Evolutionary conservation across 805 yeast genomes (phyloP), one percentile per base, ranked within the genome.

Genomic region (Lachancea waltii): DNA sequence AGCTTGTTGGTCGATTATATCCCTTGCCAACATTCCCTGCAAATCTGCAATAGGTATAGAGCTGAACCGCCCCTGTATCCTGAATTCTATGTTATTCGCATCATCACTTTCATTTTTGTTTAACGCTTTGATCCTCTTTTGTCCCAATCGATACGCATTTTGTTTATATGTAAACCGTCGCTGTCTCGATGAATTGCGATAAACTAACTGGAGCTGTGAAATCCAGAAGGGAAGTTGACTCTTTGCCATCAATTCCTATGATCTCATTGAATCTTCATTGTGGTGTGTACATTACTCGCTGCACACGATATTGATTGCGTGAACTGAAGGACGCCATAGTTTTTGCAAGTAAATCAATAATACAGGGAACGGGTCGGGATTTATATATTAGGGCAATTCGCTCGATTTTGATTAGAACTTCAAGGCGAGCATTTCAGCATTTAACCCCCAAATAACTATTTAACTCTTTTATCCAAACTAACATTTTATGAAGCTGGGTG

Each of bases 121-220:
- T 7, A 23, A 11, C 18, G 19, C n/a, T 9, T 34, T 9, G 10
- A 25, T 20, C 27, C 37, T 26, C 7, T 11, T 29, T 19, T 17
- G 31, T 8, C 27, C 30, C 4, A 34, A n/a, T 27, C 25, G 17
- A n/a, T 5, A 11, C 37, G 26, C 37, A 26, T 34, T 34, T 14
- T 20, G 31, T 29, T 34, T 34, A 19, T 26, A 34, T 15, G 31
- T 34, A 20, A 34, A 34, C 13, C 31, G 21, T n/a, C 37, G 23
- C 18, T 34, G 32, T 17, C 30, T 29, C 6, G 37, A 34, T 9
- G 31, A 34, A 19, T 34, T 34, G 19, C 37, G 17, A 27, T 34
- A 34, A 2, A 31, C 37, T 13, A 34, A 19, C 15, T 26, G 27
- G 25, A 34, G 16, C 19, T 34, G 37, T 5, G 25, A 19, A 7